Evolutionary conservation across 306 rosid genomes (phyloP).

Genomic region (Cucumis hystrix): DNA sequence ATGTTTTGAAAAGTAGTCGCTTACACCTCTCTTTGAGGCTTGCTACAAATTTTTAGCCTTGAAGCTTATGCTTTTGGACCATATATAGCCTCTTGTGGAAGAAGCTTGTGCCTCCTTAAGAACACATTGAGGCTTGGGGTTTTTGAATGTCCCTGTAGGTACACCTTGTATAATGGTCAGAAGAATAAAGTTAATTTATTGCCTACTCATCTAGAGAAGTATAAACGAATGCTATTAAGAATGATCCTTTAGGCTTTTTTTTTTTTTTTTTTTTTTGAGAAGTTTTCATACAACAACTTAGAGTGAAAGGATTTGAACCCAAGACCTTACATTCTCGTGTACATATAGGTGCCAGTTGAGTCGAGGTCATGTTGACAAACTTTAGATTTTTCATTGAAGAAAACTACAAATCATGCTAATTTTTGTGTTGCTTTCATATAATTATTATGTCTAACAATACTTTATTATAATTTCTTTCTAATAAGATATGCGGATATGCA

Average conservation of each 20-base stretch:
- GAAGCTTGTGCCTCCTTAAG: background rate
- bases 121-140: background rate
- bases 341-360: too few species aligned
- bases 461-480: background rate
- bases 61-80: background rate
- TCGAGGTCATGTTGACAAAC: too few species aligned
- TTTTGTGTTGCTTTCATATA: background rate
- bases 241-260: background rate
- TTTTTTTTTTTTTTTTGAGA: background rate
- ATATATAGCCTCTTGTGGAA: background rate
- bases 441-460: background rate
- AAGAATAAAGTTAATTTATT: background rate
- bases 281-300: too few species aligned
- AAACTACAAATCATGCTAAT: background rate
- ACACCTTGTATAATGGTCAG: background rate
- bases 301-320: too few species aligned
- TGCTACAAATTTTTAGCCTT: background rate
- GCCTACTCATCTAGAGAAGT: background rate
- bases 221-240: background rate
- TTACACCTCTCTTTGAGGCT: background rate
- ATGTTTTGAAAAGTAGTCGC: background rate
- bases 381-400: background rate
- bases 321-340: too few species aligned
- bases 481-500: background rate
- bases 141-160: background rate